phyloP scores from a whole-genome alignment of 352 stramenopile species.

The Phytophthora fragariaefolia region DNA sequence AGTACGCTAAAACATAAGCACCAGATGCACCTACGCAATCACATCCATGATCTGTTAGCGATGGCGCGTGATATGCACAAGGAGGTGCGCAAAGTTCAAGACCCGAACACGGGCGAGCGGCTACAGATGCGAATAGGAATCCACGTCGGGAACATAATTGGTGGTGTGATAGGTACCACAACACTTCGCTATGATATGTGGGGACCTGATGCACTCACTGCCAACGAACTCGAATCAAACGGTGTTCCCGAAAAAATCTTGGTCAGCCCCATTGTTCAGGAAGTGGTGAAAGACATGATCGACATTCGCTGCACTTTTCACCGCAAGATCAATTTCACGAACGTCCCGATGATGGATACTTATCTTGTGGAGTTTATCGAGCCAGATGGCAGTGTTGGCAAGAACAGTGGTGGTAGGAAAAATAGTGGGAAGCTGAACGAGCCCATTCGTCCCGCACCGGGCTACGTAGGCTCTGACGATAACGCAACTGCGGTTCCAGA shows the following conservation, averaged over 20 bases:
- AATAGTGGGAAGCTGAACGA: conserved; percentile 17
- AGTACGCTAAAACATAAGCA: conserved; percentile 86
- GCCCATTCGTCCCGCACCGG: not conserved
- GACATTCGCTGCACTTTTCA: conserved; percentile 86
- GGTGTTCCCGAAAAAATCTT: conserved; percentile 82
- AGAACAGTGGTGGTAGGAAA: conserved; percentile 12
- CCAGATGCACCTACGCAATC: conserved; percentile 81
- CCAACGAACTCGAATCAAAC: conserved; percentile 90
- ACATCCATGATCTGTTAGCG: conserved; percentile 79
- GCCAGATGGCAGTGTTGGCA: conserved; percentile 27
- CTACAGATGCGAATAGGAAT: conserved; percentile 91
- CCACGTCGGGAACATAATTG: conserved; percentile 90
- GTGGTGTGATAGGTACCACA: conserved; percentile 85
- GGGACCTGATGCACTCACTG: conserved; percentile 82
- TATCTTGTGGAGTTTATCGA: conserved; percentile 86
- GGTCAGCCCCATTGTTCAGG: conserved; percentile 80
- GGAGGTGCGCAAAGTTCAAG: conserved; percentile 81
- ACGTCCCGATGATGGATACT: conserved; percentile 84
- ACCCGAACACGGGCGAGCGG: conserved; percentile 84
- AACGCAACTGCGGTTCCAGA: not conserved
- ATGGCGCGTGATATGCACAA: conserved; percentile 91
- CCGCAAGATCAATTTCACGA: conserved; percentile 85
- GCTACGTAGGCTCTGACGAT: conserved; percentile 25
- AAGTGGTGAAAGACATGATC: conserved; percentile 85
- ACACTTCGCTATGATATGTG: conserved; percentile 92